Conservation (phyloP, 2,329 filamentous ascomycete species). For the Ophiostoma sp. region DNA sequence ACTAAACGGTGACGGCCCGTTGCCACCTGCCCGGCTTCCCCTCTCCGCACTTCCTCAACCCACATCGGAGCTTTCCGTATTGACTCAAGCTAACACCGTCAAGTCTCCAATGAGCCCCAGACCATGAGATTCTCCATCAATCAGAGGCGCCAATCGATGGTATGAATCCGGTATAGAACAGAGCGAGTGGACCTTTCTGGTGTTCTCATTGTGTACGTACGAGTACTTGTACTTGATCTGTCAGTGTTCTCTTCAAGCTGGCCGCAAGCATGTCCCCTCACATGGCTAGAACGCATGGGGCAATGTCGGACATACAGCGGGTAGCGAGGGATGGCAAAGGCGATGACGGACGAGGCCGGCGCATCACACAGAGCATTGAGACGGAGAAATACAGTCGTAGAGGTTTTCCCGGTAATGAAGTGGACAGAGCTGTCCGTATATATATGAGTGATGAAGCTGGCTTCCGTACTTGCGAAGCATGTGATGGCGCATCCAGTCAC, state of each 20-base stretch:
- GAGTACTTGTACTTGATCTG: background rate
- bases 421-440: background rate
- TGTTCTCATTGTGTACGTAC: background rate
- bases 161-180: background rate
- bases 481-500: background rate
- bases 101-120: background rate
- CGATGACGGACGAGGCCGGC: background rate
- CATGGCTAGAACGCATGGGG: background rate
- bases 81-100: background rate
- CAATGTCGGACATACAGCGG: background rate
- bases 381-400: conserved; percentile 3
- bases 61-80: background rate
- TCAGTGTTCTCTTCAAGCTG: background rate
- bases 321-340: background rate
- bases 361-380: background rate
- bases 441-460: background rate
- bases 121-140: conserved; percentile 21
- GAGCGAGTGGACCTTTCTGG: background rate
- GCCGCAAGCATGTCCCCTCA: background rate
- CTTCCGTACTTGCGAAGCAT: too few species aligned
- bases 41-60: background rate
- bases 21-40: background rate
- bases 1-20: background rate
- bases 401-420: background rate
- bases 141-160: conserved; percentile 8